These are phyloP conservation scores for Nakazawaea laoshanensis DNA, from an alignment of 805 yeast genomes.

Conservation along the genomic window DNA sequence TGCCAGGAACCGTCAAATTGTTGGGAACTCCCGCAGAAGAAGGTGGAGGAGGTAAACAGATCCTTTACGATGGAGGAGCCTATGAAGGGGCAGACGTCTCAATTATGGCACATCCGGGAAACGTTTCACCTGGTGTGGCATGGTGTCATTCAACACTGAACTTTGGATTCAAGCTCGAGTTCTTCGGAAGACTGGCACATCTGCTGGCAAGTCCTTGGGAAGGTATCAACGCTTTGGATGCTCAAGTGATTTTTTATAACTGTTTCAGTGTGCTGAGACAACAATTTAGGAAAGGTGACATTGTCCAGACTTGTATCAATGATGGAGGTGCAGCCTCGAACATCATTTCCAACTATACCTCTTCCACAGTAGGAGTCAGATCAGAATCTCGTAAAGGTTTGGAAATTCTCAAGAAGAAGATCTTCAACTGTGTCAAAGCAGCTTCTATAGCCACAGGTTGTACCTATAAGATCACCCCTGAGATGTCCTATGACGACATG, in stretches of 20 bases:
- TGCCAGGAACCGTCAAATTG: constrained; percentile 20
- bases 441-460: constrained; percentile 23
- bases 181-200: constrained; percentile 19
- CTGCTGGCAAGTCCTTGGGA: constrained; percentile 22
- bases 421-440: constrained; percentile 20
- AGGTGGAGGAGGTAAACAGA: constrained; percentile 20
- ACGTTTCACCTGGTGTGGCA: constrained; percentile 11
- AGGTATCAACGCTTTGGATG: constrained; percentile 22
- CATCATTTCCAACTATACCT: constrained; percentile 17
- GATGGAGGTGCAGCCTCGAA: constrained; percentile 19
- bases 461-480: constrained; percentile 22
- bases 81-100: constrained; percentile 18
- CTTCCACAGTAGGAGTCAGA: constrained; percentile 14
- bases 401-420: constrained; percentile 15
- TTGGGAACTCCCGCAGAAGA: constrained; percentile 24
- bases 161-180: constrained; percentile 13
- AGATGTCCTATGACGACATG: constrained; percentile 18
- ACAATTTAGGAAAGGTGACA: constrained; percentile 18
- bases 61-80: constrained; percentile 19
- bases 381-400: constrained; percentile 14
- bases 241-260: constrained; percentile 18
- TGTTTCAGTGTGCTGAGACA: constrained; percentile 19
- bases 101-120: constrained; percentile 19
- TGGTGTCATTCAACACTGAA: constrained; percentile 15
- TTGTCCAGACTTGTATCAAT: constrained; percentile 17